These are phyloP conservation scores for Penicillium herquei DNA, from an alignment of 495 filamentous ascomycete species.

Conservation along the genomic window DNA sequence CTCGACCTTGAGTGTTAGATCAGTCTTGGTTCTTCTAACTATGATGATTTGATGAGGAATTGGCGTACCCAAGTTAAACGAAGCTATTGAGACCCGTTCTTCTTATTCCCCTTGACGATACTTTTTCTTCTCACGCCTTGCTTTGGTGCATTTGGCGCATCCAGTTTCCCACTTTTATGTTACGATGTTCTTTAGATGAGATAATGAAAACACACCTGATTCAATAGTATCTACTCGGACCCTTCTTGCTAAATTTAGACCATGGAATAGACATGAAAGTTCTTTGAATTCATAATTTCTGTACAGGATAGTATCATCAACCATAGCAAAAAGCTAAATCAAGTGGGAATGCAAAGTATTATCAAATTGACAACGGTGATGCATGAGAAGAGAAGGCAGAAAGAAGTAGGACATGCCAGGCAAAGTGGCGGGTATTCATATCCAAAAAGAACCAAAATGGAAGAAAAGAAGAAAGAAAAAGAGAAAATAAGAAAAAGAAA, in stretches of 20 bases:
- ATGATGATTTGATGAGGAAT: too few relatives aligned
- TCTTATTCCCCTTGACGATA: not conserved
- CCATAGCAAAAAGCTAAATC: constrained; percentile 3
- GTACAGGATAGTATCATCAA: constrained; percentile 14
- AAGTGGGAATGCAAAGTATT: constrained; percentile 3
- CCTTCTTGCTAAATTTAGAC: not conserved
- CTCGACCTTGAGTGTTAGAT: too few relatives aligned
- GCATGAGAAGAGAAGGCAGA: not conserved
- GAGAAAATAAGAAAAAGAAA: not conserved
- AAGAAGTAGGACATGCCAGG: constrained; percentile 16
- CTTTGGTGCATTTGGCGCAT: not conserved
- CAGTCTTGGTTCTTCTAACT: too few relatives aligned
- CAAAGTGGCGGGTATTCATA: constrained; percentile 26
- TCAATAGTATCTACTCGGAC: not conserved
- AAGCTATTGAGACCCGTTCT: too few relatives aligned
- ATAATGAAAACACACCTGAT: constrained; percentile 16
- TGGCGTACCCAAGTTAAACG: too few relatives aligned
- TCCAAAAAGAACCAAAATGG: constrained; percentile 12
- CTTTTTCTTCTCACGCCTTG: not conserved
- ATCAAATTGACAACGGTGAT: not conserved
- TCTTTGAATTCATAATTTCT: constrained; percentile 13
- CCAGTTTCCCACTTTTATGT: not conserved
- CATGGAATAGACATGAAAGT: not conserved
- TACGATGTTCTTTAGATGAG: constrained; percentile 12
- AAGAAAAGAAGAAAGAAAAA: constrained; percentile 6